A percentile compares a stretch with the other conserved stretches of the same genome.
Evolutionary conservation across 2,329 filamentous ascomycete genomes (phyloP).

Genomic region (Drechslerella dactyloides): DNA sequence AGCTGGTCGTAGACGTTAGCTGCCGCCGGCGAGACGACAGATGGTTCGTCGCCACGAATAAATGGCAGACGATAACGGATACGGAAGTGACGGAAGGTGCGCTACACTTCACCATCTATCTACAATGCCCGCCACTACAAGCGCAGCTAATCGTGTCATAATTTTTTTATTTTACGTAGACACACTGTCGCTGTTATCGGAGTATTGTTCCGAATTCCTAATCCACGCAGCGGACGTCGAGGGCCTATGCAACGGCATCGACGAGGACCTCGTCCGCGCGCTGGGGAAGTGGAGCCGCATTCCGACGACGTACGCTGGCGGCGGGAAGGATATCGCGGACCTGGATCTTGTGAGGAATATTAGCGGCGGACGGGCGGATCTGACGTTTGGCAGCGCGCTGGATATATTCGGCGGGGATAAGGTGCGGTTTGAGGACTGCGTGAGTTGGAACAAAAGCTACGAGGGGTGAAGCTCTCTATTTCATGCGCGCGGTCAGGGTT

Average conservation of each 20-base stretch:
- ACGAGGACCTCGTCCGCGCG: conserved; percentile 77
- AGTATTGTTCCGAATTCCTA: conserved; percentile 90
- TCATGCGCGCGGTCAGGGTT: no score
- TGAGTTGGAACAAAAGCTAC: conserved; percentile 97
- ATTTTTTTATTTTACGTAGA: conserved; percentile 36
- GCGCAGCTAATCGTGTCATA: conserved; percentile 2
- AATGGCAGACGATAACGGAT: conserved; percentile 97
- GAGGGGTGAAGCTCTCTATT: no score
- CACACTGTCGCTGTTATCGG: conserved; percentile 52
- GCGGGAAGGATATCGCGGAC: conserved; percentile 81
- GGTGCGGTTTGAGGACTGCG: conserved; percentile 86
- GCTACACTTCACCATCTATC: conserved; percentile 40
- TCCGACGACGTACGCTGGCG: conserved; percentile 94
- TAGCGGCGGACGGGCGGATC: conserved; percentile 80
- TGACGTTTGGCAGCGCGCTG: conserved; percentile 94
- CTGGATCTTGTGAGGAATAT: conserved; percentile 79
- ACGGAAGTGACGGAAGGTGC: conserved; percentile 89
- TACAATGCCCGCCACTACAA: neutral
- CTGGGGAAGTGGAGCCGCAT: conserved; percentile 86
- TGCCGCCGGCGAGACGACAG: conserved; percentile 76
- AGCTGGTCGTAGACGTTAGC: conserved; percentile 92
- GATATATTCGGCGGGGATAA: conserved; percentile 92
- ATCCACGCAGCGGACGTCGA: conserved; percentile 98
- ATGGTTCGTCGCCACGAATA: conserved; percentile 99
- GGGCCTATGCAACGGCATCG: conserved; percentile 87